Percentiles rank a stretch among this genome's conserved stretches.
These are phyloP conservation scores for Knufia petricola DNA, from an alignment of 2,329 filamentous ascomycete genomes.

Conservation along the genomic window DNA sequence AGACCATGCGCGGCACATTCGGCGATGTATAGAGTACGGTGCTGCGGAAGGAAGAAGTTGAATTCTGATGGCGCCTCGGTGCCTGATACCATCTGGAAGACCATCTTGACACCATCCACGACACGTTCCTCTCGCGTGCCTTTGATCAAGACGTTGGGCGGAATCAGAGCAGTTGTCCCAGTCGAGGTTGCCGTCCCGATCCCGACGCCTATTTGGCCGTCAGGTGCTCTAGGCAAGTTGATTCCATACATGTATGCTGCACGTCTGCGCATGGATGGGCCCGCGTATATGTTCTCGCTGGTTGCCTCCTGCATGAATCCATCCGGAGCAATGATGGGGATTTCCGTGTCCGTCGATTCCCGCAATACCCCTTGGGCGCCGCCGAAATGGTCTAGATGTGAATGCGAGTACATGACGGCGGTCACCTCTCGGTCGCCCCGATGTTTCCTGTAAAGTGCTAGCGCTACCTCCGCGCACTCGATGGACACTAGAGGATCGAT, in stretches of 20 bases:
- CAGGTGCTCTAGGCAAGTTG: slow-evolving; percentile 23
- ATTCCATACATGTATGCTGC: slow-evolving; percentile 35
- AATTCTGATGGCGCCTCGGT: slow-evolving; percentile 38
- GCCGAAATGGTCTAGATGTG: slow-evolving; percentile 33
- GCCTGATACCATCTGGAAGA: slow-evolving; percentile 34
- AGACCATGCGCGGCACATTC: slow-evolving; percentile 34
- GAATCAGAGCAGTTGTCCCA: slow-evolving; percentile 28
- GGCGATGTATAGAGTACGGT: slow-evolving; percentile 30
- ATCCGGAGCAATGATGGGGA: slow-evolving; percentile 26
- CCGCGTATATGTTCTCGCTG: slow-evolving; percentile 33
- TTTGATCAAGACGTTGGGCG: slow-evolving; percentile 28
- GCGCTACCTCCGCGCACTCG: slow-evolving; percentile 29
- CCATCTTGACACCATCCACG: slow-evolving; percentile 31
- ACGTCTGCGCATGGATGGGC: slow-evolving; percentile 32
- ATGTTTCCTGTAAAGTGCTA: slow-evolving; percentile 28
- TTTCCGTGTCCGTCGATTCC: too few relatives aligned
- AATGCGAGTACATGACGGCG: slow-evolving; percentile 35
- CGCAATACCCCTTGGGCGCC: slow-evolving; percentile 24
- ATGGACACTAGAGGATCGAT: slow-evolving; percentile 32
- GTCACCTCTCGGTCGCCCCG: slow-evolving; percentile 20
- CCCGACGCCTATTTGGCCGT: slow-evolving; percentile 29
- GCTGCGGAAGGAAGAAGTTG: slow-evolving; percentile 33
- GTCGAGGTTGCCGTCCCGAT: slow-evolving; percentile 27
- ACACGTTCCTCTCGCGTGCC: slow-evolving; percentile 26
- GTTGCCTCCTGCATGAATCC: slow-evolving; percentile 33